Base-by-base conservation (phyloP, 2,329 filamentous ascomycete species). In the Venturia aucupariae region DNA sequence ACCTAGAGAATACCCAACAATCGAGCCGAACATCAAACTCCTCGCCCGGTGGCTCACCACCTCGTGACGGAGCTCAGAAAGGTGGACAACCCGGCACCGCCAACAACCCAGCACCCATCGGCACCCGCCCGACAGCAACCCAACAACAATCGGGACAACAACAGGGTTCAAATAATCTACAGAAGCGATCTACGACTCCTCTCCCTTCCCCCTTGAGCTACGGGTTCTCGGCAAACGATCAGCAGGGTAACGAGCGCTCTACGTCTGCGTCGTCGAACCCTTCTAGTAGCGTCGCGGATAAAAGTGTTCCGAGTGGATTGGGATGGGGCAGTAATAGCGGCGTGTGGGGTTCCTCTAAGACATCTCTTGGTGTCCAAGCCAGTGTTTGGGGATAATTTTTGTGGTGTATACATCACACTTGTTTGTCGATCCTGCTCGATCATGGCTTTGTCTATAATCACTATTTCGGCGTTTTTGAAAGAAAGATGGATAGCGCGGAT, bases 341-440 rank as follows among this genome's bases (percentile, higher is more conserved):
- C 46, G 90, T 93, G 57, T 96, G 92, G 92, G 90, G 91, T 66
- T 88, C 87, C 27, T 69, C 70, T 71, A 90, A 90, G 72, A 90
- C 87, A 68, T 85, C 86, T 61, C 86, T 95, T 67, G 90, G 92
- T 68, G 89, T 92, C 67, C 91, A 95, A 75, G 92, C 92, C 68
- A 95, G 91, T 68, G 93, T 97, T 70, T 97, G 92, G 92, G 92
- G 92, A 70, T 97, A 87, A 57, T 35, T n/a, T n/a, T n/a, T n/a
- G n/a, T n/a, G n/a, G n/a, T n/a, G n/a, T n/a, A n/a, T n/a, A n/a
- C n/a, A n/a, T n/a, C n/a, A n/a, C n/a, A n/a, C n/a, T n/a, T n/a
- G n/a, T n/a, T n/a, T n/a, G n/a, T n/a, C n/a, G n/a, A n/a, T n/a
- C n/a, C n/a, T n/a, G n/a, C n/a, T n/a, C n/a, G n/a, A n/a, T n/a